These are phyloP conservation scores for Phtheirospermum japonicum DNA, from an alignment of 257 asterid species.

Conservation along the genomic window DNA sequence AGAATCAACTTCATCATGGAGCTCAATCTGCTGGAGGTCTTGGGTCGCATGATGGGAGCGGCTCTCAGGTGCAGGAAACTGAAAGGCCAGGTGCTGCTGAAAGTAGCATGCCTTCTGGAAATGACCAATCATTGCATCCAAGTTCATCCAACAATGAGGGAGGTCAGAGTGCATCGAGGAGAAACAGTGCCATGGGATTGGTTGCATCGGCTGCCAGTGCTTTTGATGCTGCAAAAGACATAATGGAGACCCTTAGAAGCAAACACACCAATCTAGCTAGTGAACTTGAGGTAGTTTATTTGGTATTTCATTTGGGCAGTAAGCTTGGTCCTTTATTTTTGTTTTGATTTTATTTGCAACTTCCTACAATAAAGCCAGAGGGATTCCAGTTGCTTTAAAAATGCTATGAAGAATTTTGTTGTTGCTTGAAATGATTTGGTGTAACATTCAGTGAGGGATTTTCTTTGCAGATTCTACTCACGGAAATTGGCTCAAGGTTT, in stretches of 20 bases:
- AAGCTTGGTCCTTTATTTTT: constrained; percentile 6
- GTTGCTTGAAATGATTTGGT: constrained; percentile 9
- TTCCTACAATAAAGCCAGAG: not conserved
- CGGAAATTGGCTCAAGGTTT: constrained; percentile 95
- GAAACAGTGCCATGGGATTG: constrained; percentile 74
- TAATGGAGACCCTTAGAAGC: constrained; percentile 96
- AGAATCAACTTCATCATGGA: constrained; percentile 78
- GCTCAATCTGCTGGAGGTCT: constrained; percentile 64
- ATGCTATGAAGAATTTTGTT: constrained; percentile 18
- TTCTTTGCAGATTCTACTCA: constrained; percentile 70
- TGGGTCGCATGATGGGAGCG: constrained; percentile 72
- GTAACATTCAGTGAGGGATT: constrained; percentile 8
- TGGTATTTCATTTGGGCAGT: constrained; percentile 21
- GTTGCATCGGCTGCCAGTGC: constrained; percentile 96
- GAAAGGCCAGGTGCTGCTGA: constrained; percentile 73
- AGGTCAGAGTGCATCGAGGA: constrained; percentile 74
- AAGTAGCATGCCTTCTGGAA: constrained; percentile 63
- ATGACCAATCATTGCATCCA: constrained; percentile 67
- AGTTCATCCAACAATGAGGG: constrained; percentile 65
- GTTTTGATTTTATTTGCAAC: constrained; percentile 10
- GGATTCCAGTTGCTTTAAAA: constrained; percentile 6
- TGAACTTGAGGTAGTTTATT: constrained; percentile 83
- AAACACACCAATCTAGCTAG: constrained; percentile 93
- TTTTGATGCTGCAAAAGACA: constrained; percentile 97
- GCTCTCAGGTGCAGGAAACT: constrained; percentile 77